Percentiles rank a stretch among this genome's conserved stretches.
These are phyloP conservation scores for Vaccinium macrocarpon DNA, from an alignment of 148 eudicot genomes.

Conservation along the genomic window DNA sequence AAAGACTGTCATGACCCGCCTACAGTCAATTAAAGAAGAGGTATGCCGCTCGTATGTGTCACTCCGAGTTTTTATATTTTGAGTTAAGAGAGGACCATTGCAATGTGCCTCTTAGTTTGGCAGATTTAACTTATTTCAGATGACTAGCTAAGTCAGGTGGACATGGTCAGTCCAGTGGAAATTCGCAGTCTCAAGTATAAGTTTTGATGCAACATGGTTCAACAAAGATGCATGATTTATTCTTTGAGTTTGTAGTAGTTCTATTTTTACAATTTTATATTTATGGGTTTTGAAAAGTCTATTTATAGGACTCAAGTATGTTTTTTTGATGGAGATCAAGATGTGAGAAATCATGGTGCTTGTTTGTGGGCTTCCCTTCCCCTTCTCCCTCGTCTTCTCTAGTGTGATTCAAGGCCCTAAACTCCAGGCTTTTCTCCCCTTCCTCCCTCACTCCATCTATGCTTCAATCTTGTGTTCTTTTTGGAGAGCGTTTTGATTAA, in stretches of 20 bases:
- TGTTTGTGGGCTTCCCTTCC: neutral
- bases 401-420: neutral
- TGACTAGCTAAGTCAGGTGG: neutral
- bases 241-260: neutral
- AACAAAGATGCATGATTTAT: neutral
- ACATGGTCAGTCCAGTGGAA: neutral
- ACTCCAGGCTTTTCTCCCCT: neutral
- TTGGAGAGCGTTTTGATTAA: neutral
- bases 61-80: neutral
- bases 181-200: neutral
- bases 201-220: neutral
- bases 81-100: neutral
- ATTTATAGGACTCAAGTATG: neutral
- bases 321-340: neutral
- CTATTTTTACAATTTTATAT: neutral
- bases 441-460: neutral
- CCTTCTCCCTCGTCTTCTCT: neutral
- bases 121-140: neutral
- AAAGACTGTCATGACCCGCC: conserved; percentile 80
- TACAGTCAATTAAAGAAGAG: conserved; percentile 97
- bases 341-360: neutral
- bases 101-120: neutral
- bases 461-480: neutral
- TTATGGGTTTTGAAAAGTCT: neutral
- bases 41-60: conserved; percentile 30